These are phyloP conservation scores for Sporobolomyces pararoseus DNA, from an alignment of 768 basidiomycete species.

Conservation along the genomic window DNA sequence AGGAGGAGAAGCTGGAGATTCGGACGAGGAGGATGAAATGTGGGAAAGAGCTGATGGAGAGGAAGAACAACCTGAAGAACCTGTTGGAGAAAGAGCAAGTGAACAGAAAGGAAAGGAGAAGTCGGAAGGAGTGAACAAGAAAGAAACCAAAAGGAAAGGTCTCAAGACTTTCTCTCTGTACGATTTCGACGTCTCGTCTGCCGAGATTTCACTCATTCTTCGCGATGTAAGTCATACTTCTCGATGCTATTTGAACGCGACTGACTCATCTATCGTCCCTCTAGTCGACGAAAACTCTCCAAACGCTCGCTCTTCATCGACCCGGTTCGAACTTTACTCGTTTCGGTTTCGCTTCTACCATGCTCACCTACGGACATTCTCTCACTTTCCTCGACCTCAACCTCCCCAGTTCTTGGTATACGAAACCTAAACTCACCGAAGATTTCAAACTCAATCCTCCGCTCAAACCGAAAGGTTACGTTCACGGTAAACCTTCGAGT, in stretches of 20 bases:
- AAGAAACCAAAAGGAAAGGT: constrained; percentile 7
- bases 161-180: constrained; percentile 10
- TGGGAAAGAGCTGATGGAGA: constrained; percentile 2
- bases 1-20: constrained; percentile 3
- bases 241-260: not conserved
- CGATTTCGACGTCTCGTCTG: not conserved
- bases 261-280: not conserved
- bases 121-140: not conserved
- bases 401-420: constrained; percentile 8
- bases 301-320: not conserved
- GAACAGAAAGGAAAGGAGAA: not conserved
- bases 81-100: not conserved
- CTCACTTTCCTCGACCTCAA: constrained; percentile 24
- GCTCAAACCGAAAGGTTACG: constrained; percentile 25
- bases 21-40: constrained; percentile 25
- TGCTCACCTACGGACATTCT: constrained; percentile 24
- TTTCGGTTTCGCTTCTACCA: not conserved
- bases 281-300: constrained; percentile 28
- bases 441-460: not conserved
- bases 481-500: constrained; percentile 1
- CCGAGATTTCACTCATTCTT: constrained; percentile 16
- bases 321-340: constrained; percentile 9
- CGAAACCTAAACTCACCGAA: not conserved
- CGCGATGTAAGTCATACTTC: constrained; percentile 5
- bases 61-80: not conserved